Conservation (phyloP, 805 yeast species). For the Grigorovia yakushimaensis region DNA sequence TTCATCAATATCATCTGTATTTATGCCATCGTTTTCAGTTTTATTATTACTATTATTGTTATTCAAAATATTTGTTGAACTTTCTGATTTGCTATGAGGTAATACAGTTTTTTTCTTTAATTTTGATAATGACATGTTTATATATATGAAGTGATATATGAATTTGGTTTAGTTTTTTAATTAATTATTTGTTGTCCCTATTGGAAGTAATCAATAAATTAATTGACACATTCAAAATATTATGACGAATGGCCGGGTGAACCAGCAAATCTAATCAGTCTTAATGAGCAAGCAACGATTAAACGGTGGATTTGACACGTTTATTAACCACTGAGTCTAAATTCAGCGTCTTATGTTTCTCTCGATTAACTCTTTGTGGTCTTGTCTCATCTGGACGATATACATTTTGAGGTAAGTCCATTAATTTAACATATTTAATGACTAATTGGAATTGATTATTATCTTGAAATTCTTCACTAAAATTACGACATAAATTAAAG, state of each 20-base stretch:
- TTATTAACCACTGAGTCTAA: neutral
- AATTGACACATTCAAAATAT: neutral
- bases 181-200: neutral
- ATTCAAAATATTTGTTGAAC: neutral
- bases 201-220: neutral
- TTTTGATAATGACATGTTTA: slow-evolving; percentile 2
- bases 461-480: slow-evolving; percentile 57
- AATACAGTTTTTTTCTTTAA: neutral
- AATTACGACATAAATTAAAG: slow-evolving; percentile 65
- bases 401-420: slow-evolving; percentile 79
- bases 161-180: neutral
- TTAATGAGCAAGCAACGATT: neutral
- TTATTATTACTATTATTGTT: neutral
- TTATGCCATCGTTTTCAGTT: slow-evolving; percentile 8
- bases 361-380: slow-evolving; percentile 53
- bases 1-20: slow-evolving; percentile 76
- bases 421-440: slow-evolving; percentile 63
- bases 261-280: too few relatives aligned
- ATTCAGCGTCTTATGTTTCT: slow-evolving; percentile 14
- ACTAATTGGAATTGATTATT: slow-evolving; percentile 43
- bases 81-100: neutral
- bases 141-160: neutral
- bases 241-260: neutral
- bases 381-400: slow-evolving; percentile 70
- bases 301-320: neutral